phyloP scores from a whole-genome alignment of 805 yeast species.

The Ogataea ganodermae region DNA sequence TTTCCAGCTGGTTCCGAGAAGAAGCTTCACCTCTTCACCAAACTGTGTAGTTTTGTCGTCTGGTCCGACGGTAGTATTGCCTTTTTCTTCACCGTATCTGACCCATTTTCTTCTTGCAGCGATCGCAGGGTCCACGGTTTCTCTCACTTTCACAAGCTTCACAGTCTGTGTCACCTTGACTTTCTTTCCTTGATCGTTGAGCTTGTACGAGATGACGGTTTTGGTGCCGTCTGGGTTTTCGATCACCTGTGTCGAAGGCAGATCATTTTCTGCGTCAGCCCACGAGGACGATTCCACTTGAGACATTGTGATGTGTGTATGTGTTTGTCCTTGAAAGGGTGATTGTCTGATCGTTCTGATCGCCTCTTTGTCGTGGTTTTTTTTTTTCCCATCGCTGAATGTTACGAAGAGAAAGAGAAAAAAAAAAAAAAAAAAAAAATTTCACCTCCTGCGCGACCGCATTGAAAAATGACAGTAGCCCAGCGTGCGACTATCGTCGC shows the following conservation, averaged over 20 bases:
- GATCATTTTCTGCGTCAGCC: constrained; percentile 73
- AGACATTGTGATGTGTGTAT: constrained; percentile 13
- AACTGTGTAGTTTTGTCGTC: constrained; percentile 84
- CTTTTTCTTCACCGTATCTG: constrained; percentile 81
- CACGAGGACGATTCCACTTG: constrained; percentile 41
- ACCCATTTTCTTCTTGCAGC: constrained; percentile 89
- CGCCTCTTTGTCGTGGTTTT: background rate
- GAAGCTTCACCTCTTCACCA: constrained; percentile 79
- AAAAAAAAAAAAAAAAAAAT: constrained; percentile 8
- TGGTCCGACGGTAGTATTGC: constrained; percentile 75
- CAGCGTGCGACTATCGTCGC: background rate
- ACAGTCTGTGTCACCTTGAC: constrained; percentile 86
- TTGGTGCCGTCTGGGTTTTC: constrained; percentile 86
- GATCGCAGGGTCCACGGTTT: constrained; percentile 78
- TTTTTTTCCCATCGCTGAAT: constrained; percentile 6
- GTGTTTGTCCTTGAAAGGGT: background rate
- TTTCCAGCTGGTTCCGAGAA: constrained; percentile 76
- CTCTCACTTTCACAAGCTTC: constrained; percentile 73
- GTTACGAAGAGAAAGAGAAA: too few species aligned
- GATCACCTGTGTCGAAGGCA: constrained; percentile 72
- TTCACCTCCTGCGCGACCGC: background rate
- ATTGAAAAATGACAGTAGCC: background rate
- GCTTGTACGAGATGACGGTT: constrained; percentile 76
- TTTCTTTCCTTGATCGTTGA: constrained; percentile 77
- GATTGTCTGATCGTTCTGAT: background rate